Base-by-base conservation (phyloP, 495 filamentous ascomycete genomes). In the Annulohypoxylon moriforme region DNA sequence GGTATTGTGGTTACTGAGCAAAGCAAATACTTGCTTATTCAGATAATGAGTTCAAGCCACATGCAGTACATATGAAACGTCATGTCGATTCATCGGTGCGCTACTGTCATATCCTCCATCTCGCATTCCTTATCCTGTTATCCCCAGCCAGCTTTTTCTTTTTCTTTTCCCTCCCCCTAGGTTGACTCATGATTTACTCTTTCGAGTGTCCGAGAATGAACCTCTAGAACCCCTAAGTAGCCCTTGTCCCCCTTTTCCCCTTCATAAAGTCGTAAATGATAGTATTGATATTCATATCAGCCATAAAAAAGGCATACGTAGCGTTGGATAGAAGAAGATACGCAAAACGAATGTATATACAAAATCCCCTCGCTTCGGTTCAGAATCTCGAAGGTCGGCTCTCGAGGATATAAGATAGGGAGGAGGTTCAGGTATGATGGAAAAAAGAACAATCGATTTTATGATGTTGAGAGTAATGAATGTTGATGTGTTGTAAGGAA, bases 221-320 rank as follows among this genome's bases (percentile, higher is more conserved):
- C 38, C 22, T 20, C 38, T 14, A 20, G 24, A 3, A 10, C 58
- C 24, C 40, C n/a, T 22, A 13, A 57, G 44, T 42, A 38, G 20
- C 52, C 22, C 13, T 20, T 13, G 7, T 20, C 34, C 33, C 33
- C 14, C n/a, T 40, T 46, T 50, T 14, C 25, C 20, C 16, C 62
- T 73, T 72, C 42, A 62, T 65, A 62, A 60, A 55, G 62, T 67
- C 58, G 59, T 74, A 67, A 70, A 70, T 67, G 57, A 63, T 67
- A 62, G 50, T 60, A 40, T 40, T 31, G 14, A 52, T 50, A 11
- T 57, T 60, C 36, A 62, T 29, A 18, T 65, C 20, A 22, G 29
- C 61, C 60, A 66, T 69, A 33, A 61, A 18, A 18, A 57, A 55
- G 44, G 27, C 53, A 33, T 55, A 38, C 2, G n/a, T 9, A 33